Conservation (phyloP, 139 green algal species). For the Micractinium sp. region DNA sequence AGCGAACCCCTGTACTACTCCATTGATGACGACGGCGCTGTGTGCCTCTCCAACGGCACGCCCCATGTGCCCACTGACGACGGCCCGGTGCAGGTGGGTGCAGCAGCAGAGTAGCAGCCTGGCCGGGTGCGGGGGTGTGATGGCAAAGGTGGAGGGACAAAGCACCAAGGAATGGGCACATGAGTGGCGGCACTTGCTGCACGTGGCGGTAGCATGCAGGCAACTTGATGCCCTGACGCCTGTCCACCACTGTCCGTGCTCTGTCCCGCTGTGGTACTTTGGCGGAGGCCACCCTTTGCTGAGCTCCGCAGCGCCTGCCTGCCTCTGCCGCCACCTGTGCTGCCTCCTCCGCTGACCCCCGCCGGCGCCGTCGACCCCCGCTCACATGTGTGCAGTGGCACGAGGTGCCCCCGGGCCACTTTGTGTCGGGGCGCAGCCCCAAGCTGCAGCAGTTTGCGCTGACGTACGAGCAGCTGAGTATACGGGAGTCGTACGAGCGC, state of each 20-base stretch:
- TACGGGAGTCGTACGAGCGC: constrained; percentile 31
- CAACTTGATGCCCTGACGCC: neutral
- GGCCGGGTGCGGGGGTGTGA: neutral
- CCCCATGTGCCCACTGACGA: constrained; percentile 37
- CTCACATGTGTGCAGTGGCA: constrained; percentile 48
- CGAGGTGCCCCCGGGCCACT: constrained; percentile 76
- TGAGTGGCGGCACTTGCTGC: too few relatives aligned
- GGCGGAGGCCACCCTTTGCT: neutral
- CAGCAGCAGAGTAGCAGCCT: too few relatives aligned
- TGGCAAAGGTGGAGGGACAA: too few relatives aligned
- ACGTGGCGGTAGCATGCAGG: neutral
- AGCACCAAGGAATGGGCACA: too few relatives aligned
- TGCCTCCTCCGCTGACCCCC: neutral
- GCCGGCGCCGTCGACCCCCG: too few relatives aligned
- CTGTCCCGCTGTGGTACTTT: neutral
- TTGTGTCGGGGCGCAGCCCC: constrained; percentile 47
- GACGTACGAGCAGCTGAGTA: constrained; percentile 66
- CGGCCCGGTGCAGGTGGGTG: neutral
- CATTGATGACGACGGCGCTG: constrained; percentile 52
- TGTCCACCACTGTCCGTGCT: neutral
- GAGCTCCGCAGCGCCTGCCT: neutral
- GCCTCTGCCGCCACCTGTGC: neutral
- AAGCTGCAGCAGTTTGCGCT: constrained; percentile 79
- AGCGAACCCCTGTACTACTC: constrained; percentile 65
- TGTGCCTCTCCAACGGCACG: constrained; percentile 57